These are phyloP conservation scores for Alternaria viburni DNA, from an alignment of 2,329 filamentous ascomycete species.

Conservation along the genomic window DNA sequence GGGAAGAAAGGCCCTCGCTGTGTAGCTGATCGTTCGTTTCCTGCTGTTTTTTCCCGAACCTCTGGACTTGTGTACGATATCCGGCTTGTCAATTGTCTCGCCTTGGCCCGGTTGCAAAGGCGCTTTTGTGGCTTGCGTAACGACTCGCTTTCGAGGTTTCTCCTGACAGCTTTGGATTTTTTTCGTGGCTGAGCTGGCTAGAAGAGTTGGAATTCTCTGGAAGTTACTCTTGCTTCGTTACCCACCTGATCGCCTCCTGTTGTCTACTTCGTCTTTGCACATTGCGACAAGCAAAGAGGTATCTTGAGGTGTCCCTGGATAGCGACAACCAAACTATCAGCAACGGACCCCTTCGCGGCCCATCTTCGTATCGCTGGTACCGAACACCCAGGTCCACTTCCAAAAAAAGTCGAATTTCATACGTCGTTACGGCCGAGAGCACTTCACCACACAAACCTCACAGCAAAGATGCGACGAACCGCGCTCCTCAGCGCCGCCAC, in stretches of 20 bases:
- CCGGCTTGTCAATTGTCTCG: background rate
- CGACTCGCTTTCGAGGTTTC: background rate
- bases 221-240: background rate
- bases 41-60: too few relatives aligned
- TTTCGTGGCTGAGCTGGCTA: background rate
- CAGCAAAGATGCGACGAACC: conserved; percentile 5
- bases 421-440: background rate
- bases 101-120: background rate
- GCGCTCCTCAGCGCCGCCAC: conserved; percentile 4
- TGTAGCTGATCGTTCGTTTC: background rate
- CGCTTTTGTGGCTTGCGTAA: conserved; percentile 1
- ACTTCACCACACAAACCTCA: background rate
- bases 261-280: background rate
- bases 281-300: background rate
- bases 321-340: background rate
- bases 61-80: background rate
- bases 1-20: background rate
- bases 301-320: background rate
- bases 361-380: background rate
- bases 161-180: background rate
- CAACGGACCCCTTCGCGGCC: background rate
- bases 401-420: background rate
- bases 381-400: background rate
- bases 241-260: background rate
- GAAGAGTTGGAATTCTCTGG: background rate